Conservation (phyloP, 345 rosid genomes). For the Eucalyptus grandis region DNA sequence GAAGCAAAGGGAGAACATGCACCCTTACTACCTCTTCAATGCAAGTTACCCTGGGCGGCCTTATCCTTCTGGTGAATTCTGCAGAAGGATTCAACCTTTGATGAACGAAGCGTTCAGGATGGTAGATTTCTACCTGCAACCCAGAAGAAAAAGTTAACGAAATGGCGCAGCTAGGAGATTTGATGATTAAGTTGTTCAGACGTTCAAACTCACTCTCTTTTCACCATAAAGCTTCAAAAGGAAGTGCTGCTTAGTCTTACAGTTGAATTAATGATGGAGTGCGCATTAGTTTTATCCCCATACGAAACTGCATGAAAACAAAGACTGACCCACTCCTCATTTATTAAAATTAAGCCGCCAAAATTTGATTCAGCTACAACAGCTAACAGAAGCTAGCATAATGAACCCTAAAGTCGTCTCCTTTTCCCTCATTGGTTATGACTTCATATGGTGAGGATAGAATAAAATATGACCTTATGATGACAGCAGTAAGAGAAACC, state of each 20-base stretch:
- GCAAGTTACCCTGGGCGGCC: not conserved
- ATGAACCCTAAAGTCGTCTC: not conserved
- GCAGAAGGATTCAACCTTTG: not conserved
- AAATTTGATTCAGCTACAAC: not conserved
- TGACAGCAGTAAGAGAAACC: not conserved
- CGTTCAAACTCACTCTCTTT: not conserved
- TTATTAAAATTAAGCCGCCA: not conserved
- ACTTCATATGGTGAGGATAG: not conserved
- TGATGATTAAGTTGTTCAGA: not conserved
- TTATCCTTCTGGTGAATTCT: not conserved
- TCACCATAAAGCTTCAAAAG: not conserved
- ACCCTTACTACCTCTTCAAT: conserved; percentile 5
- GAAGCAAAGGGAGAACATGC: conserved; percentile 19
- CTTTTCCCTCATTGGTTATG: not conserved
- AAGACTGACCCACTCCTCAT: not conserved
- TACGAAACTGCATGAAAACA: not conserved
- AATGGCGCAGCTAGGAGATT: not conserved
- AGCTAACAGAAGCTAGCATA: not conserved
- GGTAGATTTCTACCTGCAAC: not conserved
- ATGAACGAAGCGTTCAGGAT: not conserved
- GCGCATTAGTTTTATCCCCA: not conserved
- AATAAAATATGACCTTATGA: not conserved
- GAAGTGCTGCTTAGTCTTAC: not conserved
- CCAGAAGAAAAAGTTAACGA: not conserved
- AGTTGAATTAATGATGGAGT: not conserved